Conservation (phyloP, 108 stramenopile genomes). For the Nannochloropsis oceanica region DNA sequence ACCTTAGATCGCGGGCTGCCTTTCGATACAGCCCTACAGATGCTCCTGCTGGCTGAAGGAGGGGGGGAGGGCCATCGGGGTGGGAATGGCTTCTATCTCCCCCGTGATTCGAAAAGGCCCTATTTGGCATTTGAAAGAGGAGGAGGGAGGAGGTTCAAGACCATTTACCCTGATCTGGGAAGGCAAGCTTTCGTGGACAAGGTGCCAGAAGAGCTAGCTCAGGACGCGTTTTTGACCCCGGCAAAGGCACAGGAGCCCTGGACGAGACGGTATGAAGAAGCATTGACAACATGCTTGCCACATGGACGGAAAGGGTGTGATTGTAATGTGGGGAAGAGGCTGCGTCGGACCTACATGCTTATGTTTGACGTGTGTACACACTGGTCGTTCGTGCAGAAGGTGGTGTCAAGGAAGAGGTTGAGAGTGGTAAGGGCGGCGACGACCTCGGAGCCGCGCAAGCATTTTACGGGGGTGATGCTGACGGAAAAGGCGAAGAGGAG, state of each 20-base stretch:
- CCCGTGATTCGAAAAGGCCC: not conserved
- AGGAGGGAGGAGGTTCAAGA: not conserved
- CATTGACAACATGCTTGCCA: not conserved
- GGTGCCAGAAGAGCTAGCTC: not conserved
- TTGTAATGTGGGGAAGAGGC: not conserved
- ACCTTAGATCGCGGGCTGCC: constrained; percentile 43
- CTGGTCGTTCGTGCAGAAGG: not conserved
- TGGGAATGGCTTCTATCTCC: not conserved
- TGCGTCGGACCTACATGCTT: not conserved
- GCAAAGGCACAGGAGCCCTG: not conserved
- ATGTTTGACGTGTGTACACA: not conserved
- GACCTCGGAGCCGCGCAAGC: not conserved
- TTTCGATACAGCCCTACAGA: constrained; percentile 17
- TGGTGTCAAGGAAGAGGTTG: not conserved
- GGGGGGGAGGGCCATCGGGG: not conserved
- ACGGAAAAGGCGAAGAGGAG: not conserved
- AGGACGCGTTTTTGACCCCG: not conserved
- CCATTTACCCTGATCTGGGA: not conserved
- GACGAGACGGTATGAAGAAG: not conserved
- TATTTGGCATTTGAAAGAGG: not conserved
- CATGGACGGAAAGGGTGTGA: not conserved
- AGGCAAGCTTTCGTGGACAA: not conserved
- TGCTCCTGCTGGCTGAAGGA: constrained; percentile 4
- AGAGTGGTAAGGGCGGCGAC: not conserved
- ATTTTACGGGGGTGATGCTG: not conserved